A percentile compares a stretch with the other conserved stretches of the same genome.
Conservation (phyloP, 768 basidiomycete species). For the Calocybe cyanea region DNA sequence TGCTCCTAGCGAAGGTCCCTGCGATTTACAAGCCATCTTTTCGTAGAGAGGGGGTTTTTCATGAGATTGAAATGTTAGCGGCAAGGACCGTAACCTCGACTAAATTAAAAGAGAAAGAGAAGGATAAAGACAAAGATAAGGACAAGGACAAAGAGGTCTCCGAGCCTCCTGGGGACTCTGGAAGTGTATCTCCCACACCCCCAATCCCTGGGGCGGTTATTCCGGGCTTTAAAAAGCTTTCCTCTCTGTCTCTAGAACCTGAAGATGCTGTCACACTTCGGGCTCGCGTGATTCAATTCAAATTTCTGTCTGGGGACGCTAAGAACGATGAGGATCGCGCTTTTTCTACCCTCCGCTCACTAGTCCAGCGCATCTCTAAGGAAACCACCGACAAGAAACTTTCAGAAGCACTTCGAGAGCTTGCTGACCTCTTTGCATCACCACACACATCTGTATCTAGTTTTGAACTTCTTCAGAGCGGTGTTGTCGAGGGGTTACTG, state of each 20-base stretch:
- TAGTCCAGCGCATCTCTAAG: constrained; percentile 61
- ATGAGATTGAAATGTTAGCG: constrained; percentile 84
- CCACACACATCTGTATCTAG: constrained; percentile 83
- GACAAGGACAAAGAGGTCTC: constrained; percentile 20
- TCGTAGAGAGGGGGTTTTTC: constrained; percentile 92
- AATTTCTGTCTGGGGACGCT: constrained; percentile 60
- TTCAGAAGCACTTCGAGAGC: constrained; percentile 56
- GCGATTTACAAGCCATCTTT: constrained; percentile 84
- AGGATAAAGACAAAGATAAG: constrained; percentile 37
- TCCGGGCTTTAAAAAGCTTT: constrained; percentile 66
- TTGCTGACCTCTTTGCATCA: constrained; percentile 79
- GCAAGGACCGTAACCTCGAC: constrained; percentile 53
- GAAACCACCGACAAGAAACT: constrained; percentile 62
- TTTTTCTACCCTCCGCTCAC: constrained; percentile 54
- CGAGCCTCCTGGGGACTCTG: constrained; percentile 36
- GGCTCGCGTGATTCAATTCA: constrained; percentile 86
- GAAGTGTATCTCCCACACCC: constrained; percentile 31
- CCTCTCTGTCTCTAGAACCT: constrained; percentile 69
- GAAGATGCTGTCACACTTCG: constrained; percentile 91
- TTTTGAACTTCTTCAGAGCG: constrained; percentile 93
- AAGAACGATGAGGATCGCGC: constrained; percentile 56
- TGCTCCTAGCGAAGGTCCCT: constrained; percentile 82
- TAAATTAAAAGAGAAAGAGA: constrained; percentile 42
- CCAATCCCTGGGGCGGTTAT: constrained; percentile 39
- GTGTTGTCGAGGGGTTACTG: constrained; percentile 83